Conservation (phyloP, 306 rosid genomes). For the Herpetospermum pedunculosum region DNA sequence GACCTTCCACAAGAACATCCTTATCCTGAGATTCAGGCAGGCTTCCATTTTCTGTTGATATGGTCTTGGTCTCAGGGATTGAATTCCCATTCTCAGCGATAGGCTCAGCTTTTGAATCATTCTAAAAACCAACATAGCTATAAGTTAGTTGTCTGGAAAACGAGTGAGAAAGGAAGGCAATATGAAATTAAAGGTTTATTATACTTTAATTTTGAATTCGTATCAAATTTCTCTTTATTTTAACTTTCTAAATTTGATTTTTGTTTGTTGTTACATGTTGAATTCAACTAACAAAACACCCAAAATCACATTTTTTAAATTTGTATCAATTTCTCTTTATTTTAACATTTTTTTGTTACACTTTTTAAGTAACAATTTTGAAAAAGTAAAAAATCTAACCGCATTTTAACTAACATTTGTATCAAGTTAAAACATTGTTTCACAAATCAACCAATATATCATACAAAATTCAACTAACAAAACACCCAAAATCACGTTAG, state of each 20-base stretch:
- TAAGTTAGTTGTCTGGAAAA: neutral
- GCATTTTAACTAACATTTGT: too few relatives aligned
- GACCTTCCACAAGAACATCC: slow-evolving; percentile 64
- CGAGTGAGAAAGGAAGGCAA: neutral
- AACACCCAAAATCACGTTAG: neutral
- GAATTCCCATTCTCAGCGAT: slow-evolving; percentile 57
- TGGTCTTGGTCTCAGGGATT: slow-evolving; percentile 64
- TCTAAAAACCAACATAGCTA: slow-evolving; percentile 32
- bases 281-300: too few relatives aligned
- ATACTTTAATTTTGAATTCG: neutral
- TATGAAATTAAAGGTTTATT: neutral
- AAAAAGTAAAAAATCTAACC: too few relatives aligned
- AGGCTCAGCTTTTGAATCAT: slow-evolving; percentile 51
- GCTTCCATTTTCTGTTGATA: slow-evolving; percentile 60
- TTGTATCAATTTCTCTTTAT: neutral
- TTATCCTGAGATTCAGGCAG: slow-evolving; percentile 53
- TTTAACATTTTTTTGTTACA: too few relatives aligned
- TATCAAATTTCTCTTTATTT: neutral
- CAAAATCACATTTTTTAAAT: too few relatives aligned
- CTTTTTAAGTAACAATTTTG: too few relatives aligned
- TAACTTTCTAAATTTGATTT: neutral
- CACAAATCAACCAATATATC: neutral
- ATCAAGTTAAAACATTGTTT: neutral
- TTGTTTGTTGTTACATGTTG: too few relatives aligned
- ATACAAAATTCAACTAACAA: too few relatives aligned